phyloP scores from a whole-genome alignment of 495 filamentous ascomycete species.

The Parmelia sp. region DNA sequence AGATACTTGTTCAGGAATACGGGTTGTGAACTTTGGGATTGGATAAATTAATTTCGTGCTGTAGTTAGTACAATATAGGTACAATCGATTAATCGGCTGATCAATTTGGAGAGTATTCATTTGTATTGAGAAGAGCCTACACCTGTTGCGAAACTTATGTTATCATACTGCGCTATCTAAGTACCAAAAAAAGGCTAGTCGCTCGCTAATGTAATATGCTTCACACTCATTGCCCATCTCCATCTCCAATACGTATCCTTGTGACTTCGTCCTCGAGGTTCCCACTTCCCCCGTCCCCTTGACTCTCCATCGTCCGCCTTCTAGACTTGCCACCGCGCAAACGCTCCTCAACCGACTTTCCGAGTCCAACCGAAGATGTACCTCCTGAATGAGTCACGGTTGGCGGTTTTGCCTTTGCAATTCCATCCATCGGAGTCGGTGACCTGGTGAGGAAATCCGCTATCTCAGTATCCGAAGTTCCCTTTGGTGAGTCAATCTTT shows the following conservation, averaged over 20 bases:
- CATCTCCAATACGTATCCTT: conserved; percentile 14
- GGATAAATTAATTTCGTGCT: background rate
- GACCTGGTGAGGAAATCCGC: conserved; percentile 19
- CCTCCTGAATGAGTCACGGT: conserved; percentile 5
- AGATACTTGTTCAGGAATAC: background rate
- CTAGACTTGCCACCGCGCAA: conserved; percentile 14
- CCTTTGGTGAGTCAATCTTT: background rate
- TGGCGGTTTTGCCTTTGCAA: background rate
- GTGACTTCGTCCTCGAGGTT: conserved; percentile 18
- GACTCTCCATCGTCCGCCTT: conserved; percentile 1
- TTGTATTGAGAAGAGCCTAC: too few relatives aligned
- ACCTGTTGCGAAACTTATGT: too few relatives aligned
- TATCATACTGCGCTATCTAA: too few relatives aligned
- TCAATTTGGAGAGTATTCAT: too few relatives aligned
- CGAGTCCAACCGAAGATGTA: conserved; percentile 22
- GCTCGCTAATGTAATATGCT: conserved; percentile 4
- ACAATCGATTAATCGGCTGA: background rate
- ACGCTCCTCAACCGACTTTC: conserved; percentile 23
- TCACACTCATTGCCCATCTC: conserved; percentile 13
- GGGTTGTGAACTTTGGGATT: background rate
- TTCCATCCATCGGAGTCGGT: conserved; percentile 8
- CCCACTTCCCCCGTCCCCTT: background rate
- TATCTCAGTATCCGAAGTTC: conserved; percentile 26
- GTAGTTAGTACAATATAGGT: background rate
- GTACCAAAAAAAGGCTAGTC: background rate